Percentiles rank a stretch among this genome's conserved stretches.
Conservation (phyloP, 1,139 yeast species). For the Hyphopichia pseudoburtonii region DNA sequence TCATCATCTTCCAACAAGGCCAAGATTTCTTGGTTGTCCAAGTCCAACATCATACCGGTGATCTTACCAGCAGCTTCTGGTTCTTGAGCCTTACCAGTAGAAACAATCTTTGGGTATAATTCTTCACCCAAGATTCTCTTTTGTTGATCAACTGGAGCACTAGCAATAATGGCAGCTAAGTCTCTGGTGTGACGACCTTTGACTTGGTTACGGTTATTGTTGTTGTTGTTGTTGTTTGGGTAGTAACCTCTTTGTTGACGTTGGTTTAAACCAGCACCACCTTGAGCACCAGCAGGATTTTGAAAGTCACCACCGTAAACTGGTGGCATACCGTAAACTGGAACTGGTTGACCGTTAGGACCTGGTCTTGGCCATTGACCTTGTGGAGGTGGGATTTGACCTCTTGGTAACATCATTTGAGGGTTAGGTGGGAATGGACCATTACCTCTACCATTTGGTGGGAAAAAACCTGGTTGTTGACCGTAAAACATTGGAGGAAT, state of each 20-base stretch:
- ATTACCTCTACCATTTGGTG: slow-evolving; percentile 78
- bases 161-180: slow-evolving; percentile 60
- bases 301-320: slow-evolving; percentile 61
- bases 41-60: slow-evolving; percentile 98
- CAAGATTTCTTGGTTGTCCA: slow-evolving; percentile 89
- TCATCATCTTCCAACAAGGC: slow-evolving; percentile 88
- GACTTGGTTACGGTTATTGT: slow-evolving; percentile 36
- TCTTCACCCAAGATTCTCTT: slow-evolving; percentile 98
- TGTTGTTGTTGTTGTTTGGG: slow-evolving; percentile 50
- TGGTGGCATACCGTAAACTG: slow-evolving; percentile 84
- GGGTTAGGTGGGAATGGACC: slow-evolving; percentile 86
- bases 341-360: slow-evolving; percentile 79
- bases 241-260: slow-evolving; percentile 40
- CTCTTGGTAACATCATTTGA: slow-evolving; percentile 87
- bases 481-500: slow-evolving; percentile 94
- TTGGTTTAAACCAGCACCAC: slow-evolving; percentile 2
- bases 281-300: slow-evolving; percentile 24
- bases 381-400: slow-evolving; percentile 69
- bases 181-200: slow-evolving; percentile 42
- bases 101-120: slow-evolving; percentile 89
- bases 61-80: slow-evolving; percentile 98
- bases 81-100: slow-evolving; percentile 83
- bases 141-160: slow-evolving; percentile 82
- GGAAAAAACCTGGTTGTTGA: slow-evolving; percentile 82
- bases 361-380: slow-evolving; percentile 77